Conservation (phyloP, 179 eudicot genomes). For the Sideroxylon spinosum region DNA sequence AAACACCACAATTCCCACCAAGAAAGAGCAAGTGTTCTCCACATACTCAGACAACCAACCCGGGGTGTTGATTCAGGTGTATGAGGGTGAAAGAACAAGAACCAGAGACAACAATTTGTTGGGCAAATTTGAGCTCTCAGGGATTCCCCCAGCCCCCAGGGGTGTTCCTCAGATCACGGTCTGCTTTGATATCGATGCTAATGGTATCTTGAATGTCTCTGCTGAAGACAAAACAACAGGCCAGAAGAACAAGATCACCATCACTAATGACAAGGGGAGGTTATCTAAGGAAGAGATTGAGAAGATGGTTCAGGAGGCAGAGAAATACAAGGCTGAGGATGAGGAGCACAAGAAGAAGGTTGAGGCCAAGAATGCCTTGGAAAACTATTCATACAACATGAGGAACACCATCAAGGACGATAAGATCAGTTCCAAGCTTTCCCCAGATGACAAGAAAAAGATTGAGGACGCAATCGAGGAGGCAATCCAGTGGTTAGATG, state of each 20-base stretch:
- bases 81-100: neutral
- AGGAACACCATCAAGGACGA: neutral
- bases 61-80: neutral
- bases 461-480: neutral
- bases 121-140: neutral
- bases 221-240: neutral
- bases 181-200: neutral
- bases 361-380: constrained; percentile 1
- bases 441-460: neutral
- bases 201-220: neutral
- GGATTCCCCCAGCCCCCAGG: neutral
- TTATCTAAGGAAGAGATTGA: neutral
- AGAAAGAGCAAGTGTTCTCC: neutral
- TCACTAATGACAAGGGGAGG: neutral
- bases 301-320: constrained; percentile 2
- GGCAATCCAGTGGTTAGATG: neutral
- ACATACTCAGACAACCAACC: neutral
- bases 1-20: neutral
- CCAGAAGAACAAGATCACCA: constrained; percentile 8
- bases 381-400: neutral
- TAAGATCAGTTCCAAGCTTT: neutral
- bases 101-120: neutral
- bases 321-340: neutral
- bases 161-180: neutral
- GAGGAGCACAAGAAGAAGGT: constrained; percentile 8